Evolutionary conservation across 2,329 filamentous ascomycete genomes (phyloP).

Genomic region (Neonectria hederae): DNA sequence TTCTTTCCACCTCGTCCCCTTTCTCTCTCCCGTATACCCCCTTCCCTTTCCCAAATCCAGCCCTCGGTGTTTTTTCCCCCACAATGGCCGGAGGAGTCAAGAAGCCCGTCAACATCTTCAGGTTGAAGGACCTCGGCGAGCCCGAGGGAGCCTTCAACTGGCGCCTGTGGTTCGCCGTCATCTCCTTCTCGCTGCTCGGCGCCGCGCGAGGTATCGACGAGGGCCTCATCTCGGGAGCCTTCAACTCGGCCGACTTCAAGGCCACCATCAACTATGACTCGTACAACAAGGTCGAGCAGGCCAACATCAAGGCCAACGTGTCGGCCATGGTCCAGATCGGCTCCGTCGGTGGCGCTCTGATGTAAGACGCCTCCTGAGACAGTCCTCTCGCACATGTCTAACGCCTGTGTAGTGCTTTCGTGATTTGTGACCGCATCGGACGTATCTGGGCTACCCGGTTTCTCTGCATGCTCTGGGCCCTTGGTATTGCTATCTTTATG

Average conservation of each 20-base stretch:
- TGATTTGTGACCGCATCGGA: conserved; percentile 69
- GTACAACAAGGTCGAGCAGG: conserved; percentile 62
- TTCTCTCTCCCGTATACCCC: neutral
- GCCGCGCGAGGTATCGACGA: conserved; percentile 84
- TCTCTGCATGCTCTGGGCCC: conserved; percentile 65
- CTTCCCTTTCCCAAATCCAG: neutral
- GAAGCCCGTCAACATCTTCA: conserved; percentile 71
- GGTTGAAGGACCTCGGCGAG: conserved; percentile 69
- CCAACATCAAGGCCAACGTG: conserved; percentile 79
- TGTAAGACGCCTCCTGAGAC: conserved; percentile 45
- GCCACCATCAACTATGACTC: conserved; percentile 64
- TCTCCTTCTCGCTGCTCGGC: conserved; percentile 79
- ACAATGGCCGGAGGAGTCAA: conserved; percentile 62
- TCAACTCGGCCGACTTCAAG: conserved; percentile 73
- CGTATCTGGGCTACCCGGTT: conserved; percentile 69
- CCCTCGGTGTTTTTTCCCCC: conserved; percentile 2
- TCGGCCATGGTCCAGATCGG: conserved; percentile 85
- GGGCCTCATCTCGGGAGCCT: conserved; percentile 78
- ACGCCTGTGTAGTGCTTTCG: conserved; percentile 58
- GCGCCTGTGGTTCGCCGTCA: conserved; percentile 79
- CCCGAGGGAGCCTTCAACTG: conserved; percentile 79
- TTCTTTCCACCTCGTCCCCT: conserved; percentile 1
- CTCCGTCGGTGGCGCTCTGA: conserved; percentile 74
- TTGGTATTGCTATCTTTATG: conserved; percentile 69
- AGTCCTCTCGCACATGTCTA: neutral